A percentile compares a stretch with the other conserved stretches of the same genome.
These are phyloP conservation scores for Cucurbita argyrosperma DNA, from an alignment of 306 rosid genomes.

Conservation along the genomic window DNA sequence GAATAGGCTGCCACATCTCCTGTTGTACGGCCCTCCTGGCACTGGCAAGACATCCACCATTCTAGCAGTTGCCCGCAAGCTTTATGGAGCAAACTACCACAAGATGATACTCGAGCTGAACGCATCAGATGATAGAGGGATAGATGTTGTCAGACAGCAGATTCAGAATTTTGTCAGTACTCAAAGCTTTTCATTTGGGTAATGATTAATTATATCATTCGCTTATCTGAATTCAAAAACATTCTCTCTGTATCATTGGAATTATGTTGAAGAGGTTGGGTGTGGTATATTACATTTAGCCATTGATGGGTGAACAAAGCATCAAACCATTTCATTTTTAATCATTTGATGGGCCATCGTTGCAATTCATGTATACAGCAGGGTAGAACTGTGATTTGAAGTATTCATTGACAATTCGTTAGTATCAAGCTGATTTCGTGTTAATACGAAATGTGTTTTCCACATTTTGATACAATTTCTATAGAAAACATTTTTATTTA, in stretches of 20 bases:
- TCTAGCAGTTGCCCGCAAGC: slow-evolving; percentile 84
- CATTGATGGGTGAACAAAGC: background rate
- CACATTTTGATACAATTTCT: background rate
- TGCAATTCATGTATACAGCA: background rate
- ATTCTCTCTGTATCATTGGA: background rate
- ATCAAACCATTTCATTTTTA: background rate
- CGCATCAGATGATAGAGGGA: slow-evolving; percentile 95
- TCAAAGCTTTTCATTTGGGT: slow-evolving; percentile 90
- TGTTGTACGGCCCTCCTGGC: slow-evolving; percentile 91
- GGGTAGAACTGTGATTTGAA: background rate
- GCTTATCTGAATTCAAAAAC: background rate
- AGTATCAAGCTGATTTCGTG: background rate
- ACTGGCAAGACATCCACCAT: slow-evolving; percentile 93
- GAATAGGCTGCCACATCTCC: slow-evolving; percentile 86
- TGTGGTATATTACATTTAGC: background rate
- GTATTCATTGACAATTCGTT: background rate
- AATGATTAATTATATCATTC: background rate
- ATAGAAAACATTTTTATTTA: background rate
- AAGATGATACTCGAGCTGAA: slow-evolving; percentile 86
- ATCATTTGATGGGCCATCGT: background rate
- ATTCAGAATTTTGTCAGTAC: slow-evolving; percentile 95
- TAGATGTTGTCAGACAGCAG: slow-evolving; percentile 84
- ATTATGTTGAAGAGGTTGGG: background rate
- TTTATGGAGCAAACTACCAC: slow-evolving; percentile 57
- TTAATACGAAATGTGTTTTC: background rate